A percentile compares a stretch with the other conserved stretches of the same genome.
Evolutionary conservation across 2,329 filamentous ascomycete genomes (phyloP).

Genomic region (Aspergillus vadensis): DNA sequence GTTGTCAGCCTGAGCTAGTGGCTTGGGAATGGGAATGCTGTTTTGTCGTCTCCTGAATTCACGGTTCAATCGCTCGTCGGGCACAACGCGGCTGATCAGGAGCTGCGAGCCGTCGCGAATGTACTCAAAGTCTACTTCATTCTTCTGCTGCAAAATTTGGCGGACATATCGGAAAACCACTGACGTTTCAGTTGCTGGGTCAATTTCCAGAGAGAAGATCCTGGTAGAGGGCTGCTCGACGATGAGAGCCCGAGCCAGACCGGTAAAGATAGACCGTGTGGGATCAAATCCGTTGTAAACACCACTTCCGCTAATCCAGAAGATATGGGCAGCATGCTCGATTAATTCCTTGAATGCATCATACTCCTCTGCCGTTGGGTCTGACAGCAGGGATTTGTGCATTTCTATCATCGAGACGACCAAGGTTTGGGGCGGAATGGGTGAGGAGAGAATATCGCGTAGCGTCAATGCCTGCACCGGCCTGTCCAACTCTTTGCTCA

Average conservation of each 20-base stretch:
- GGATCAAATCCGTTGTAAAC: background rate
- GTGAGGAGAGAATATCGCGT: background rate
- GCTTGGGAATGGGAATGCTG: background rate
- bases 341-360: background rate
- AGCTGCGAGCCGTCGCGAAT: background rate
- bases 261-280: background rate
- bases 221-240: background rate
- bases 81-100: background rate
- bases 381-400: background rate
- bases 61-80: background rate
- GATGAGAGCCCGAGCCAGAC: background rate
- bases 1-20: background rate
- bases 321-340: background rate
- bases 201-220: background rate
- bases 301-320: background rate
- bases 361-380: background rate
- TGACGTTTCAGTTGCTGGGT: background rate
- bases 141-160: background rate
- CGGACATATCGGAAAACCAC: background rate
- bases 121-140: background rate
- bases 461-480: background rate
- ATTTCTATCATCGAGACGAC: background rate
- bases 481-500: background rate
- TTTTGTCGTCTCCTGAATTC: background rate
- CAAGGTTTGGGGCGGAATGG: background rate